Conservation (phyloP, 2,329 filamentous ascomycete species). For the Fusarium subglutinans region DNA sequence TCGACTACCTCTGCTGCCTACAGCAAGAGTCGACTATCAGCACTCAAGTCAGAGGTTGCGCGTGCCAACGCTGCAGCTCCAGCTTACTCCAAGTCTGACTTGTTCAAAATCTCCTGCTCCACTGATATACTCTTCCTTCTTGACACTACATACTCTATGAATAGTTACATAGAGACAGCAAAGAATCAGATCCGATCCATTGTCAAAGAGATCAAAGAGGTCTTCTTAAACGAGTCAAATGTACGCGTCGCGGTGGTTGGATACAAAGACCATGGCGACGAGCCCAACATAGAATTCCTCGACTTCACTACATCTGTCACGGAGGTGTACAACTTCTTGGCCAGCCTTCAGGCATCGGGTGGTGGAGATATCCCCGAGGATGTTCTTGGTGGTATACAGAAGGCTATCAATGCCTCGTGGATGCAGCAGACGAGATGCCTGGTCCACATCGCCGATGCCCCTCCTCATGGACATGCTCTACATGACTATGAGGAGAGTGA, state of each 20-base stretch:
- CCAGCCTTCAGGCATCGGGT: conserved; percentile 22
- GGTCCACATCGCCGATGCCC: conserved; percentile 28
- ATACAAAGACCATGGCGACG: conserved; percentile 48
- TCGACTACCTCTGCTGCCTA: background rate
- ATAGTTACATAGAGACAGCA: conserved; percentile 44
- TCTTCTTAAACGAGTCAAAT: conserved; percentile 48
- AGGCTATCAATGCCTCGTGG: conserved; percentile 47
- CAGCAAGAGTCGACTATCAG: background rate
- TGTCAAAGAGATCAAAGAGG: conserved; percentile 46
- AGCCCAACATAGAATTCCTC: conserved; percentile 10
- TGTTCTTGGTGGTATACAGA: conserved; percentile 47
- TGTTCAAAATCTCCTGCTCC: conserved; percentile 47
- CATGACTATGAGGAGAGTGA: background rate
- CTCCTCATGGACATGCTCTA: conserved; percentile 14
- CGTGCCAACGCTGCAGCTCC: background rate
- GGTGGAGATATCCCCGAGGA: conserved; percentile 49
- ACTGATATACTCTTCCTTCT: conserved; percentile 52
- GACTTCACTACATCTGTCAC: conserved; percentile 15
- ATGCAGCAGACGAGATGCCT: conserved; percentile 45
- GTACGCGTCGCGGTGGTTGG: conserved; percentile 49
- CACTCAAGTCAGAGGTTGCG: background rate
- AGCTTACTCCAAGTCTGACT: conserved; percentile 15
- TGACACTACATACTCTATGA: conserved; percentile 50
- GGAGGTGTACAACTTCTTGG: background rate
- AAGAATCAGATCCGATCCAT: conserved; percentile 41